These are phyloP conservation scores for Mortierella sp. DNA, from an alignment of 371 early-diverging fungal genomes.

Conservation along the genomic window DNA sequence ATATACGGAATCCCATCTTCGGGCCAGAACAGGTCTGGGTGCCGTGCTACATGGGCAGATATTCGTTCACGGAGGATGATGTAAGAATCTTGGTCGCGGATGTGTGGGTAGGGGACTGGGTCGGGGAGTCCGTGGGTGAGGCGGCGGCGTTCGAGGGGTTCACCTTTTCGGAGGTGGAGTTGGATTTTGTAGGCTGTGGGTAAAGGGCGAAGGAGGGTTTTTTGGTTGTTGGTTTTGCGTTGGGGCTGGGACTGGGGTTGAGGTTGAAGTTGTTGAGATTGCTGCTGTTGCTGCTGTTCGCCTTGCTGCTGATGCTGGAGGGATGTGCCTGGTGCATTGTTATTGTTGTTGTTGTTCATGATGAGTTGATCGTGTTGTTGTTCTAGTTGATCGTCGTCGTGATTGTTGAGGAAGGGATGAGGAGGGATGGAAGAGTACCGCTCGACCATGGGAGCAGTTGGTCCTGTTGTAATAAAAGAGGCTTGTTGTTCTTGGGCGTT, in stretches of 20 bases:
- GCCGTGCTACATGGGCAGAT: background rate
- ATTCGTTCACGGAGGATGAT: background rate
- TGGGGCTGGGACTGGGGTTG: background rate
- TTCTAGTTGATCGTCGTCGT: background rate
- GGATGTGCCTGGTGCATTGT: background rate
- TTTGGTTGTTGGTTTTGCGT: background rate
- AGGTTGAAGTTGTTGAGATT: background rate
- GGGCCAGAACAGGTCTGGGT: background rate
- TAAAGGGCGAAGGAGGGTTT: background rate
- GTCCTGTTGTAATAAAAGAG: too few relatives aligned
- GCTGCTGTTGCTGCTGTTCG: background rate
- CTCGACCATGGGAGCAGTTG: background rate
- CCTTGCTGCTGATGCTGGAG: constrained; percentile 3
- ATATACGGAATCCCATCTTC: background rate
- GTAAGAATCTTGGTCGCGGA: background rate
- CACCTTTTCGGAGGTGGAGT: background rate
- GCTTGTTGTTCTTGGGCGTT: too few relatives aligned
- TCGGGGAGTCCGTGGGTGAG: background rate
- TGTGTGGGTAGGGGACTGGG: background rate
- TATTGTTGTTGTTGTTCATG: background rate
- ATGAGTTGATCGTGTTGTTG: background rate
- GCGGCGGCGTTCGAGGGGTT: constrained; percentile 2
- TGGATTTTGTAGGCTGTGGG: background rate
- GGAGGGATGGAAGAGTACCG: background rate
- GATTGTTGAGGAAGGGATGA: background rate